Base-by-base conservation (phyloP, 2,329 filamentous ascomycete species). In the Aspergillus amoenus region DNA sequence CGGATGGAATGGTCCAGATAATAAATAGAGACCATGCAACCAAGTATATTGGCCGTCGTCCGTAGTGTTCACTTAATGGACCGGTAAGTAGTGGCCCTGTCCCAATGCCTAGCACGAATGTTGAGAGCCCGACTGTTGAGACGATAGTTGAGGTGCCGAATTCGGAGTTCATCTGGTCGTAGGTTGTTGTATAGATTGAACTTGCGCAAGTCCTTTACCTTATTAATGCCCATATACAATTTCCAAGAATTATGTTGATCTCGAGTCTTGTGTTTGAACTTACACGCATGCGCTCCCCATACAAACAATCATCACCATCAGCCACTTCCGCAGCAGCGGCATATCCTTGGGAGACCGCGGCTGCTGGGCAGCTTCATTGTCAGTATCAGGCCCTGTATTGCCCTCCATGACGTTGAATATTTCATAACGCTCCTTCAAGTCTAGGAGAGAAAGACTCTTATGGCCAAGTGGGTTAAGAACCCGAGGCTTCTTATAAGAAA, bases 181-280 rank as follows among this genome's bases (percentile, higher is more conserved):
- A 96, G 0, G 89, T 93, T 8, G 84, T 84, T 1, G 90, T 92
- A 73, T 96, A 95, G 60, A 93, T 84, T n/a, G 91, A 93, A 15
- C 55, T 58, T 11, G 58, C 24, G 39, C 48, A 51, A 43, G 48
- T 43, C 11, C 48, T 51, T 24, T n/a, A n/a, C n/a, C n/a, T n/a
- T n/a, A 21, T 21, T 21, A 21, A 3, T 21, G 21, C 4, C 21
- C 4, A 4, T 3, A 21, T 21, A 21, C 21, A 21, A 21, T 21
- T 21, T 21, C 21, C 3, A 21, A 4, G 21, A 21, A 21, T 0
- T 21, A 21, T 21, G 21, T 21, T 21, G 27, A 9, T 27, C 8
- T 27, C 24, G 7, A 21, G 21, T 21, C 5, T 7, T 6, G 24
- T 24, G 24, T 24, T 24, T 7, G 8, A 17, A 48, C 45, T 37